Evolutionary conservation across 345 rosid species (phyloP).

Genomic region (Physaria fendleri): DNA sequence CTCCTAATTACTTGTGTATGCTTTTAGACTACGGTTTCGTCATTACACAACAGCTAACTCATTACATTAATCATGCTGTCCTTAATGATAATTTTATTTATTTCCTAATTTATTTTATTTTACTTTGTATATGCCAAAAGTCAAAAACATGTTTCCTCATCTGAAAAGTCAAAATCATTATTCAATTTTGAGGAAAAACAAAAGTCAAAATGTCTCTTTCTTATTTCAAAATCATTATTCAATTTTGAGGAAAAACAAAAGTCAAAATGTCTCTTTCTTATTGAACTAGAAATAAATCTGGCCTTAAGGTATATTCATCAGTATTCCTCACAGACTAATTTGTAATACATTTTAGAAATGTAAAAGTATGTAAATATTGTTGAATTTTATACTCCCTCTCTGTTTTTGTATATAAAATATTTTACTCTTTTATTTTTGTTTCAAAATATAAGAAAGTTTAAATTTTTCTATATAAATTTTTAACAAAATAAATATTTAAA

Average conservation of each 20-base stretch:
- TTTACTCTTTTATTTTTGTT: too few species aligned
- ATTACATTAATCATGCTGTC: slow-evolving; percentile 22
- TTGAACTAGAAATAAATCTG: neutral
- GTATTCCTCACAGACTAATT: neutral
- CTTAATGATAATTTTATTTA: slow-evolving; percentile 3
- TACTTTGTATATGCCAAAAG: neutral
- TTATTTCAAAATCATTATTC: neutral
- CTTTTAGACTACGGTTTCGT: slow-evolving; percentile 5
- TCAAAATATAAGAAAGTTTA: too few species aligned
- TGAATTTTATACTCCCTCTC: too few species aligned
- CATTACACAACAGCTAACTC: slow-evolving; percentile 16
- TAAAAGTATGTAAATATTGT: neutral
- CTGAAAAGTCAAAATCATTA: neutral
- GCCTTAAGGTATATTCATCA: neutral
- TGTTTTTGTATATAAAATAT: too few species aligned
- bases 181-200: neutral
- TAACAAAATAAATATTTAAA: too few species aligned
- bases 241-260: neutral
- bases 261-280: too few species aligned
- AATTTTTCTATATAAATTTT: too few species aligned
- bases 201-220: slow-evolving; percentile 14
- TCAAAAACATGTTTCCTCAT: neutral
- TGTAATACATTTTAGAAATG: too few species aligned
- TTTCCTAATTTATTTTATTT: neutral
- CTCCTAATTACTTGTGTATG: slow-evolving; percentile 11